phyloP scores from a whole-genome alignment of 75 land plant species.

The Picea sitchensis region DNA sequence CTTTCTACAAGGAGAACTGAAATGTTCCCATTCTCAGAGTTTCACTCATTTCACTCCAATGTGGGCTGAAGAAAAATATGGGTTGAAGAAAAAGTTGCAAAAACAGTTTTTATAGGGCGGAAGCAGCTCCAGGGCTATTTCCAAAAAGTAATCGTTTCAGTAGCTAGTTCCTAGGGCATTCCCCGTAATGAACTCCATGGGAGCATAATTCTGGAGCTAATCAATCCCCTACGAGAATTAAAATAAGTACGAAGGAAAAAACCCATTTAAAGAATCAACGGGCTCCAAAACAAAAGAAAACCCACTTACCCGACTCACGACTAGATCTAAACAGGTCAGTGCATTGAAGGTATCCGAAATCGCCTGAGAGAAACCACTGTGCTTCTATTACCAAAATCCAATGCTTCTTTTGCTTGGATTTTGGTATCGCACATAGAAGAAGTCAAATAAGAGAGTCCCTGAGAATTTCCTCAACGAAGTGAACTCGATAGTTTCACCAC shows the following conservation, averaged over 20 bases:
- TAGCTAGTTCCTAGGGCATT: too few relatives aligned
- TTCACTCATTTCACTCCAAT: too few relatives aligned
- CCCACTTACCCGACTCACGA: constrained; percentile 53
- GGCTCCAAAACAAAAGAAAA: not conserved
- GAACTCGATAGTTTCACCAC: not conserved
- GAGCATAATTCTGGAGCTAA: too few relatives aligned
- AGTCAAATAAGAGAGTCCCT: not conserved
- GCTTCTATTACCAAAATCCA: not conserved
- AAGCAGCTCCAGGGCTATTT: too few relatives aligned
- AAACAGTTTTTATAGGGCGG: too few relatives aligned
- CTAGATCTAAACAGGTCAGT: constrained; percentile 77
- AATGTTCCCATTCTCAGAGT: constrained; percentile 4
- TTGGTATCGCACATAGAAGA: not conserved
- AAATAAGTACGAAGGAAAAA: not conserved
- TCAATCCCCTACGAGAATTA: too few relatives aligned
- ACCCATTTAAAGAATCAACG: not conserved
- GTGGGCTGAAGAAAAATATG: too few relatives aligned
- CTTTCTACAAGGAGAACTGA: constrained; percentile 7
- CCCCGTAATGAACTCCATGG: too few relatives aligned
- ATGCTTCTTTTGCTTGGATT: constrained; percentile 7
- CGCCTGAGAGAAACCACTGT: constrained; percentile 47
- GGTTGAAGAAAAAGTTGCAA: not conserved
- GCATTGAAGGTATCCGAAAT: constrained; percentile 63
- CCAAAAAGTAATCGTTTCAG: too few relatives aligned
- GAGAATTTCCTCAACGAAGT: not conserved